A percentile compares a stretch with the other conserved stretches of the same genome.
phyloP scores from a whole-genome alignment of 1,284 basidiomycete genomes.

The Sphagnurus paluster region DNA sequence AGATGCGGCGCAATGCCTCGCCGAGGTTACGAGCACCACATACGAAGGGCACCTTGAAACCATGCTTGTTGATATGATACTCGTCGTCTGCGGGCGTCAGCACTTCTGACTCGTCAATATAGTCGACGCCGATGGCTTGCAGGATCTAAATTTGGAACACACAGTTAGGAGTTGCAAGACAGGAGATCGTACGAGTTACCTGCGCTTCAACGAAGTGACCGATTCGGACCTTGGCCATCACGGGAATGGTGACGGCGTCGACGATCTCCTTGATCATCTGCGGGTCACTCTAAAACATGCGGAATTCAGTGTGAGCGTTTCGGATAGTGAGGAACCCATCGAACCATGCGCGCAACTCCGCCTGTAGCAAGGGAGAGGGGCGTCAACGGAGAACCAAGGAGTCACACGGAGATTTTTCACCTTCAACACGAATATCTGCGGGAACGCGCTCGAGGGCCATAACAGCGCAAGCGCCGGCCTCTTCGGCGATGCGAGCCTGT shows the following conservation, averaged over 20 bases:
- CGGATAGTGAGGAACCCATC: conserved; percentile 19
- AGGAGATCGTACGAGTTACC: conserved; percentile 37
- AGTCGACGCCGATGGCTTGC: conserved; percentile 94
- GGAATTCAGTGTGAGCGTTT: conserved; percentile 3
- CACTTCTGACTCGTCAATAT: conserved; percentile 98
- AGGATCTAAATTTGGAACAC: conserved; percentile 64
- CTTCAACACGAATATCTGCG: conserved; percentile 89
- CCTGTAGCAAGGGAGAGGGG: conserved; percentile 38
- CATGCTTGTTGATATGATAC: conserved; percentile 88
- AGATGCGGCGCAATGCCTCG: conserved; percentile 95
- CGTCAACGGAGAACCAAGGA: conserved; percentile 1
- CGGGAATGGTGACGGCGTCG: conserved; percentile 87
- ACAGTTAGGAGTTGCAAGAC: conserved; percentile 7
- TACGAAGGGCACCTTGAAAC: conserved; percentile 87
- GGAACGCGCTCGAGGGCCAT: conserved; percentile 98
- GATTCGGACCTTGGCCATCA: conserved; percentile 94
- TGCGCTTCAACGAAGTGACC: conserved; percentile 97
- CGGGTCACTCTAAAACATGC: conserved; percentile 81
- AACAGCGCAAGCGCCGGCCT: conserved; percentile 96
- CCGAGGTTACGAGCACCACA: conserved; percentile 82
- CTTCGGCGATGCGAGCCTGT: conserved; percentile 94
- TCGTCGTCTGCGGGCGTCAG: conserved; percentile 95
- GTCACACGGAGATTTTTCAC: conserved; percentile 21
- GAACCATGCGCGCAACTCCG: conserved; percentile 92
- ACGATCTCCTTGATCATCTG: conserved; percentile 97